Percentiles rank a stretch among this genome's conserved stretches.
These are phyloP conservation scores for Parasitella parasitica DNA, from an alignment of 371 early-diverging fungal species.

Conservation along the genomic window DNA sequence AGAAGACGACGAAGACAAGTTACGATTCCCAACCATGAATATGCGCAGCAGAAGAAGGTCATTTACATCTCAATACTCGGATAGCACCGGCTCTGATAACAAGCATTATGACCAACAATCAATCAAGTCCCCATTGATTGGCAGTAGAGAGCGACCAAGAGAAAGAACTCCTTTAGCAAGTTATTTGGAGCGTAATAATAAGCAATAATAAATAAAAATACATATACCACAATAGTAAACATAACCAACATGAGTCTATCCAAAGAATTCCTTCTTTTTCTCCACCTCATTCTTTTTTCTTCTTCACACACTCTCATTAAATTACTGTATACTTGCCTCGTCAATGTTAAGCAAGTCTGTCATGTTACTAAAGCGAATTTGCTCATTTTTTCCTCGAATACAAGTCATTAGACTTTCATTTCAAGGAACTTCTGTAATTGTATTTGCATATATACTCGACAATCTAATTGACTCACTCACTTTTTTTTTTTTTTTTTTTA, in stretches of 20 bases:
- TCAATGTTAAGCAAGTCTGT: not conserved
- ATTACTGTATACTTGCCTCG: not conserved
- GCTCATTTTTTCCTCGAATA: not conserved
- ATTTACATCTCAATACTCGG: conserved; percentile 6
- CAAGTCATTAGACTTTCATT: not conserved
- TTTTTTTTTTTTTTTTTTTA: too few relatives aligned
- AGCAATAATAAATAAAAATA: not conserved
- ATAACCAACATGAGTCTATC: too few relatives aligned
- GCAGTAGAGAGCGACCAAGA: conserved; percentile 19
- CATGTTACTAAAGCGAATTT: not conserved
- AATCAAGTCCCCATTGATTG: conserved; percentile 18
- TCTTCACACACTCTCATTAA: not conserved
- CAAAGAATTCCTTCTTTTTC: too few relatives aligned
- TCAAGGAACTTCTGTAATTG: not conserved
- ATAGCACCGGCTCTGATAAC: not conserved
- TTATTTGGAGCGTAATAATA: conserved; percentile 13
- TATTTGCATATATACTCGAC: not conserved
- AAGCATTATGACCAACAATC: conserved; percentile 4
- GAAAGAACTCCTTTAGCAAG: conserved; percentile 16
- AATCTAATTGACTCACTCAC: not conserved
- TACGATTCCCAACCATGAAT: conserved; percentile 11
- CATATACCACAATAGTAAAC: too few relatives aligned
- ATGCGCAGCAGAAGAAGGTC: conserved; percentile 6
- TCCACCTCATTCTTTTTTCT: not conserved
- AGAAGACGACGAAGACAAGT: not conserved